Evolutionary conservation across 768 basidiomycete species (phyloP), one percentile per base, ranked within the genome.

Genomic region (Gymnopilus junonius): DNA sequence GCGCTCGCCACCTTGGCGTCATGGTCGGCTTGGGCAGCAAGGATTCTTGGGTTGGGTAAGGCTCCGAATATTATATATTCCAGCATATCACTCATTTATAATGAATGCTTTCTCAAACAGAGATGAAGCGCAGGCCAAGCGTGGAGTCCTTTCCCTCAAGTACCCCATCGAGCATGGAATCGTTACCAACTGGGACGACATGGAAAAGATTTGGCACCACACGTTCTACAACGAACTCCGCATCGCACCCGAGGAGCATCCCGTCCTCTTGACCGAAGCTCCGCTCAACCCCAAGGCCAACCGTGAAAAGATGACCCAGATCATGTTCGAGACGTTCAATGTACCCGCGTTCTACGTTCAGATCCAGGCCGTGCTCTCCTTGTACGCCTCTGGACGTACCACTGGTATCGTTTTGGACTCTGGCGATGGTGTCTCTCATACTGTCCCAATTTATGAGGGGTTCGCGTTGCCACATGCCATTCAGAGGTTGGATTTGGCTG

Each of bases 191-290:
- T 97, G 95, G 95, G 95, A 96, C 72, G 95, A 96, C 79, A 96
- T 96, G 94, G 95, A 97, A 83, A 95, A 96, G 82, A 96, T 96
- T 76, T 97, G 94, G 94, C 94, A 95, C 77, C 94, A 96, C 83
- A 95, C 95, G 32, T 97, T 96, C 80, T 96, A 94, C 87, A 95
- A 95, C 76, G 94, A 94, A 78, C 88, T 94, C 64, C 93, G 93
- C 80, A 93, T 95, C 69, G 93, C 93, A 4, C 93, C 94, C 29
- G 93, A 95, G 77, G 93, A 94, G 82, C 92, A 95, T 83, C 94
- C 94, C 65, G 90, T 95, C 70, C 85, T 96, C 61, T 83, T 95
- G 74, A 96, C 94, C 64, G 94, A 96, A 79, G 94, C 94, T 29
- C 93, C 94, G 20, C 85, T 94, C 69, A 96, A 96, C 83, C 93